These are phyloP conservation scores for Tieghemostelium lacteum DNA, from an alignment of 78 protist species.

Conservation along the genomic window DNA sequence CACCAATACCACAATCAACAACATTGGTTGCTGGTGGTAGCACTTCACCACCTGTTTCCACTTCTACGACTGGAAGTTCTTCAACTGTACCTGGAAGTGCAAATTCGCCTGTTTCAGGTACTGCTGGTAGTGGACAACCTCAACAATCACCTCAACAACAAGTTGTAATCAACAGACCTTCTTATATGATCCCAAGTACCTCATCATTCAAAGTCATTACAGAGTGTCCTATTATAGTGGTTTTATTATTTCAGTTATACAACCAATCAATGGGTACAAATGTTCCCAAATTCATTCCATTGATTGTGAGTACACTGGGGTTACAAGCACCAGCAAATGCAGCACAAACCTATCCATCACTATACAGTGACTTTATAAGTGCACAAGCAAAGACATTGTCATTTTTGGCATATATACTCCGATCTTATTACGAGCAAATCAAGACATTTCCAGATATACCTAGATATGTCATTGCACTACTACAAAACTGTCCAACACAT, in stretches of 20 bases:
- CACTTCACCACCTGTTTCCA: constrained; percentile 1
- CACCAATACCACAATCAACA: background rate
- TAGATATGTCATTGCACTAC: constrained; percentile 85
- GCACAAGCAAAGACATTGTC: constrained; percentile 95
- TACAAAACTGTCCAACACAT: constrained; percentile 89
- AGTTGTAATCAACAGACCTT: background rate
- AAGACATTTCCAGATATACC: constrained; percentile 85
- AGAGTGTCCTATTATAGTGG: constrained; percentile 95
- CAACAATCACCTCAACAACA: constrained; percentile 5
- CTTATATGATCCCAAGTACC: constrained; percentile 18
- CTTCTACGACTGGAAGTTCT: background rate
- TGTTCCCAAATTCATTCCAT: constrained; percentile 83
- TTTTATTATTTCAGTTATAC: constrained; percentile 93
- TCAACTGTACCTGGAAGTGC: background rate
- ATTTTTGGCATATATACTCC: constrained; percentile 91
- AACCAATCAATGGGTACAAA: constrained; percentile 31
- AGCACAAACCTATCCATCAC: background rate
- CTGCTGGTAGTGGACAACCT: background rate
- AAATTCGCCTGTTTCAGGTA: background rate
- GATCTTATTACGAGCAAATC: constrained; percentile 74
- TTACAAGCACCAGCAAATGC: constrained; percentile 51
- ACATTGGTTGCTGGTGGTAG: background rate
- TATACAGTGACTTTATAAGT: constrained; percentile 89
- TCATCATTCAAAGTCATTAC: constrained; percentile 90
- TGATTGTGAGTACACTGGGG: constrained; percentile 79